These are phyloP conservation scores for Daldinia grandis DNA, from an alignment of 495 filamentous ascomycete genomes.

Conservation along the genomic window DNA sequence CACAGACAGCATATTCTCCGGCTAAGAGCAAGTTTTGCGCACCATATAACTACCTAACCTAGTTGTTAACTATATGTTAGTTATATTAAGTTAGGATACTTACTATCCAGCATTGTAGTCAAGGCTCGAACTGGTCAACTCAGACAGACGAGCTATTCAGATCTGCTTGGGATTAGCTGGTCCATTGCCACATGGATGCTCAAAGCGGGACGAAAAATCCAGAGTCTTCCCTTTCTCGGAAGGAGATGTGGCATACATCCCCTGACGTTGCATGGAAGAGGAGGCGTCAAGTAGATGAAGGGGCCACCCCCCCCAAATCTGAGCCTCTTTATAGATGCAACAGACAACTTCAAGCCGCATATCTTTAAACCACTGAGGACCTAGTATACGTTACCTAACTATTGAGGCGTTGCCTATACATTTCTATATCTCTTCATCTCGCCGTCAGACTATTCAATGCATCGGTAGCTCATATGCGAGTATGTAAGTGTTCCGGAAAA, in stretches of 20 bases:
- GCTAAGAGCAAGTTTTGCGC: neutral
- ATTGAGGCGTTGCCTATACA: conserved; percentile 6
- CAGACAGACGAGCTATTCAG: conserved; percentile 16
- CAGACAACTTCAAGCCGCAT: conserved; percentile 16
- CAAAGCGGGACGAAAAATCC: conserved; percentile 31
- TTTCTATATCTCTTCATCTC: neutral
- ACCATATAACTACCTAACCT: no score
- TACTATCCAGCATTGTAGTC: conserved; percentile 2
- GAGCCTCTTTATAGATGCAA: conserved; percentile 26
- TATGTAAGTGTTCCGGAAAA: conserved; percentile 9
- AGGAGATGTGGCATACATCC: conserved; percentile 27
- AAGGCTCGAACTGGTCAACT: conserved; percentile 10
- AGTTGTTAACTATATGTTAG: no score
- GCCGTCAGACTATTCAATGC: neutral
- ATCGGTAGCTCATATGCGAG: neutral
- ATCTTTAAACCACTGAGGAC: neutral
- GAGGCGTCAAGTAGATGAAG: conserved; percentile 42
- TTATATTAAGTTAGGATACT: no score
- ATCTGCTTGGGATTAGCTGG: conserved; percentile 15
- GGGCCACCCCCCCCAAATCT: conserved; percentile 21
- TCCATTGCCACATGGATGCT: conserved; percentile 14
- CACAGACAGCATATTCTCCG: conserved; percentile 11
- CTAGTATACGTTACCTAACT: neutral
- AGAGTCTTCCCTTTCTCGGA: conserved; percentile 35
- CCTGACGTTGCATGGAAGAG: conserved; percentile 36